Evolutionary conservation across 2,329 filamentous ascomycete genomes (phyloP).

Genomic region (Diaporthe sp.): DNA sequence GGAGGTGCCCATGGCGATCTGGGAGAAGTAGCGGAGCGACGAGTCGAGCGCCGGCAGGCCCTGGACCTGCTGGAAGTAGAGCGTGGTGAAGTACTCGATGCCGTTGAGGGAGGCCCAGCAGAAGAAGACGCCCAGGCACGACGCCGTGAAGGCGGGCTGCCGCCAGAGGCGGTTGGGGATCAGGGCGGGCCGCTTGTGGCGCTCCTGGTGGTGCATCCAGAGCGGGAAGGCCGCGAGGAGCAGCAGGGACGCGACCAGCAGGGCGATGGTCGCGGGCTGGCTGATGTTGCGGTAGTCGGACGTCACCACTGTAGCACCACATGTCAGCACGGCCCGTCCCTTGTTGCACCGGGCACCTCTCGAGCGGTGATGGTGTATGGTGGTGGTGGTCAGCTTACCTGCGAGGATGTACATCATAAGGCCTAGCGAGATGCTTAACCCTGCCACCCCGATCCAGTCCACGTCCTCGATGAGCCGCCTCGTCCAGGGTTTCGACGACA

Average conservation of each 20-base stretch:
- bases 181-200: conserved; percentile 62
- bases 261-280: conserved; percentile 56
- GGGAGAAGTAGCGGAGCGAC: conserved; percentile 63
- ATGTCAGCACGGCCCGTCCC: conserved; percentile 14
- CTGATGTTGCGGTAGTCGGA: conserved; percentile 54
- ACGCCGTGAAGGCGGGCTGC: conserved; percentile 66
- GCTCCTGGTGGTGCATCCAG: conserved; percentile 68
- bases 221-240: conserved; percentile 64
- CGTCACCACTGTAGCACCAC: conserved; percentile 50
- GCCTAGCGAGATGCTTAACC: conserved; percentile 60
- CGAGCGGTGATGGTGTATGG: background rate
- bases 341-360: background rate
- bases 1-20: conserved; percentile 42
- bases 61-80: conserved; percentile 66
- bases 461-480: conserved; percentile 55
- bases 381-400: conserved; percentile 40
- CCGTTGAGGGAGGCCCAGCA: conserved; percentile 61
- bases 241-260: conserved; percentile 58
- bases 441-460: conserved; percentile 65
- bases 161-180: conserved; percentile 73
- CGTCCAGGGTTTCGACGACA: conserved; percentile 47
- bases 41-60: conserved; percentile 59
- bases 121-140: conserved; percentile 65
- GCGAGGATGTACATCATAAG: conserved; percentile 66
- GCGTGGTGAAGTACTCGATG: conserved; percentile 61